A percentile compares a stretch with the other conserved stretches of the same genome.
These are phyloP conservation scores for Primulina tabacum DNA, from an alignment of 257 asterid species.

Conservation along the genomic window DNA sequence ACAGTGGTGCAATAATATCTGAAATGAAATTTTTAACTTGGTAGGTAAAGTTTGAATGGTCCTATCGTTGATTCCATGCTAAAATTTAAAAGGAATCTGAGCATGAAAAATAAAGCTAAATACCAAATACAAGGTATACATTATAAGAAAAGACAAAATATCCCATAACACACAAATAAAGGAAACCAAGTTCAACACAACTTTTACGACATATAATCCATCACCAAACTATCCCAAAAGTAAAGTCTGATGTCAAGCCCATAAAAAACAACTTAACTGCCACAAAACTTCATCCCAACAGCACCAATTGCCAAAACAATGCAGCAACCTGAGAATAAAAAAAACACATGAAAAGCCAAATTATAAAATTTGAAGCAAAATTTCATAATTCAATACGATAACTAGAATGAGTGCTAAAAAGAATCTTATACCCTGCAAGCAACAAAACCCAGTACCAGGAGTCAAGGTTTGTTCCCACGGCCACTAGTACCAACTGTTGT, in stretches of 20 bases:
- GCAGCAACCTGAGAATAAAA: constrained; percentile 58
- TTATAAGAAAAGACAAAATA: constrained; percentile 18
- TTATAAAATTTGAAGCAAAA: constrained; percentile 27
- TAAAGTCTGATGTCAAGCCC: constrained; percentile 31
- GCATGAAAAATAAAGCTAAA: neutral
- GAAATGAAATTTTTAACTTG: no score
- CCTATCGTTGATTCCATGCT: no score
- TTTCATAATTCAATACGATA: constrained; percentile 27
- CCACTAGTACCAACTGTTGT: constrained; percentile 49
- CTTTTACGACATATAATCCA: constrained; percentile 30
- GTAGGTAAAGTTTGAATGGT: no score
- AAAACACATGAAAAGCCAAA: constrained; percentile 32
- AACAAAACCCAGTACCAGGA: constrained; percentile 26
- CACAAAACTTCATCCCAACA: constrained; percentile 33
- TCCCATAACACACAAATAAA: constrained; percentile 11
- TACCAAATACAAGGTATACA: neutral
- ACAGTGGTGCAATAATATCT: no score
- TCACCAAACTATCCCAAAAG: constrained; percentile 30
- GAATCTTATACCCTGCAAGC: constrained; percentile 15
- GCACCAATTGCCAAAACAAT: constrained; percentile 36
- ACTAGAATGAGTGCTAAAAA: neutral
- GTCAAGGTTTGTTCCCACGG: constrained; percentile 59
- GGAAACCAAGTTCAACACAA: constrained; percentile 27
- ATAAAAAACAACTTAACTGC: constrained; percentile 47
- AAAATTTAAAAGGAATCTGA: no score